Evolutionary conservation across 2,329 filamentous ascomycete genomes (phyloP).

Genomic region (Claviceps pusilla): DNA sequence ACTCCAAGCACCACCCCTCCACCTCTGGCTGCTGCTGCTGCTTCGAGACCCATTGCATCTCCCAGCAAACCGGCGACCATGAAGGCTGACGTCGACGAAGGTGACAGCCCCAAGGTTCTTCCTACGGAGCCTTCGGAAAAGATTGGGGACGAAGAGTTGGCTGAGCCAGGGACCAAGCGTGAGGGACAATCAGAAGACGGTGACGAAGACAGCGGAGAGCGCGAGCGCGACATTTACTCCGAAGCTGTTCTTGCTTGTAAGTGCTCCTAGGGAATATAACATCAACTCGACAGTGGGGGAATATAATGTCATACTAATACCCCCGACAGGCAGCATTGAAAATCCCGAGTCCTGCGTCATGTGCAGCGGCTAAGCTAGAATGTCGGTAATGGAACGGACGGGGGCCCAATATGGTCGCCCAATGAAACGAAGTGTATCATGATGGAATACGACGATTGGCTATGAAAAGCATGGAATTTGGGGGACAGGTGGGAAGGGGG

Average conservation of each 20-base stretch:
- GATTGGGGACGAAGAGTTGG: slow-evolving; percentile 49
- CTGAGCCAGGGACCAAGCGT: slow-evolving; percentile 37
- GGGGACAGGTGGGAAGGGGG: not conserved
- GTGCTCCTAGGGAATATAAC: slow-evolving; percentile 11
- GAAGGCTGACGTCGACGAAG: slow-evolving; percentile 63
- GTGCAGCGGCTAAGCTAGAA: slow-evolving; percentile 67
- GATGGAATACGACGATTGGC: slow-evolving; percentile 16
- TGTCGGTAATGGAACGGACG: slow-evolving; percentile 3
- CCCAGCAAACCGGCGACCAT: slow-evolving; percentile 51
- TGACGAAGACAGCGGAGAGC: slow-evolving; percentile 53
- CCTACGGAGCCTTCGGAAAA: slow-evolving; percentile 54
- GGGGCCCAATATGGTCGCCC: not conserved
- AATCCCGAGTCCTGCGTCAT: slow-evolving; percentile 91
- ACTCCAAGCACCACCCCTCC: slow-evolving; percentile 55
- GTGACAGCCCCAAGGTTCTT: slow-evolving; percentile 64
- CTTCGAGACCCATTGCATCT: slow-evolving; percentile 33
- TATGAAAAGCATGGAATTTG: slow-evolving; percentile 14
- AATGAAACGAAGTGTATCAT: slow-evolving; percentile 11
- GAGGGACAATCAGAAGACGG: slow-evolving; percentile 55
- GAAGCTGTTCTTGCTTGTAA: slow-evolving; percentile 79
- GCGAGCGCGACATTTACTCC: slow-evolving; percentile 88
- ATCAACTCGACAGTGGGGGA: not conserved
- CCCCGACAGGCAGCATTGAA: slow-evolving; percentile 67
- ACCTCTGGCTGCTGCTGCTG: slow-evolving; percentile 10
- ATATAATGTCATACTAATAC: not conserved